phyloP scores from a whole-genome alignment of 2,329 filamentous ascomycete genomes.

The Neoarthrinium moseri region DNA sequence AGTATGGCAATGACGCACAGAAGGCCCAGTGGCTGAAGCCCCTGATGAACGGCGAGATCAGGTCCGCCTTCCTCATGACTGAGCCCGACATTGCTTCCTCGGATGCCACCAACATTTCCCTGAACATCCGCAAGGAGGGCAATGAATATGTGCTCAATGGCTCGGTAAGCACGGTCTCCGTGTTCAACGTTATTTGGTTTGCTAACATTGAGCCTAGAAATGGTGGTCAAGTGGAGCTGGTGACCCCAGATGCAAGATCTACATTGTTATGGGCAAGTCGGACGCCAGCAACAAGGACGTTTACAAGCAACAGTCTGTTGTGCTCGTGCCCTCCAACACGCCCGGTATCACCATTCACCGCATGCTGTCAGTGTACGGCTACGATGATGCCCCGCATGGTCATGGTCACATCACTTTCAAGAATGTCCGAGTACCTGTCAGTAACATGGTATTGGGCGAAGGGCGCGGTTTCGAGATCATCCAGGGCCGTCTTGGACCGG shows the following conservation, averaged over 20 bases:
- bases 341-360: conserved; percentile 90
- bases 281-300: conserved; percentile 72
- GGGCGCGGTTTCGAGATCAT: conserved; percentile 98
- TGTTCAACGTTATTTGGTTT: not conserved
- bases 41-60: conserved; percentile 79
- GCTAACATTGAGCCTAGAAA: conserved; percentile 58
- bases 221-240: conserved; percentile 99
- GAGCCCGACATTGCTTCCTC: conserved; percentile 86
- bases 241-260: conserved; percentile 87
- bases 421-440: conserved; percentile 82
- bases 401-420: conserved; percentile 90
- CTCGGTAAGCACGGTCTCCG: conserved; percentile 47
- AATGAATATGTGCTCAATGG: conserved; percentile 91
- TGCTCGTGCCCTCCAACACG: conserved; percentile 78
- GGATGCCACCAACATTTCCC: conserved; percentile 89
- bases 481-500: conserved; percentile 91
- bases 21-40: conserved; percentile 82
- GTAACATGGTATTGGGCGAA: conserved; percentile 86
- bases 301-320: conserved; percentile 90
- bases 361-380: conserved; percentile 92
- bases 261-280: conserved; percentile 95
- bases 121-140: conserved; percentile 79
- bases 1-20: conserved; percentile 83
- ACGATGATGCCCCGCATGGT: conserved; percentile 96
- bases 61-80: conserved; percentile 91